phyloP scores from a whole-genome alignment of 306 rosid species.

The Cucumis melo region DNA sequence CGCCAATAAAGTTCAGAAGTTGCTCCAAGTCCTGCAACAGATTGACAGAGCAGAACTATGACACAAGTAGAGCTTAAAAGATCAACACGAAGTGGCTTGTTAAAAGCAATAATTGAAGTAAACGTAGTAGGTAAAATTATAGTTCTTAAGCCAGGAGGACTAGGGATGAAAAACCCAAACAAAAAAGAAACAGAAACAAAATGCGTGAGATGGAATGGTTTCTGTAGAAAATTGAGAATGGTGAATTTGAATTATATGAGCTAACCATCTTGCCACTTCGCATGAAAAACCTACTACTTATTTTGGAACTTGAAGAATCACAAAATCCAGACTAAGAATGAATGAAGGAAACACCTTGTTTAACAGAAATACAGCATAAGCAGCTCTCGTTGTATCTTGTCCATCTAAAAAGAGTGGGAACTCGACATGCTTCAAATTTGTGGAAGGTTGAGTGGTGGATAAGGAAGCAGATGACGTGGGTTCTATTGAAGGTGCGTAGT shows the following conservation, averaged over 20 bases:
- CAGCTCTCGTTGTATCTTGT: slow-evolving; percentile 90
- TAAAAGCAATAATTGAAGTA: background rate
- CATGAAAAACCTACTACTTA: background rate
- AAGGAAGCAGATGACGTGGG: slow-evolving; percentile 38
- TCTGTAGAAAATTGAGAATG: background rate
- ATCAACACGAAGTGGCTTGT: background rate
- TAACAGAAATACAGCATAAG: slow-evolving; percentile 82
- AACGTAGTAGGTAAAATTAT: background rate
- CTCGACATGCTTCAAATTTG: slow-evolving; percentile 44
- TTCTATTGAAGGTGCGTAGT: slow-evolving; percentile 68
- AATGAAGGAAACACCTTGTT: slow-evolving; percentile 52
- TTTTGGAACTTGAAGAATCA: background rate
- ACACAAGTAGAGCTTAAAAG: background rate
- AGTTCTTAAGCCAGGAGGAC: background rate
- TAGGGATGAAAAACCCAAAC: background rate
- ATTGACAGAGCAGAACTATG: background rate
- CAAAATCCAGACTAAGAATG: background rate
- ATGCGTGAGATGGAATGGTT: background rate
- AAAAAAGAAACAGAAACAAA: background rate
- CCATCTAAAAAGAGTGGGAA: slow-evolving; percentile 91
- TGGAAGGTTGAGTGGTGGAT: slow-evolving; percentile 20
- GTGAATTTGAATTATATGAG: background rate
- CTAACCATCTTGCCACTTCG: background rate
- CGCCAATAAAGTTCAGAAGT: slow-evolving; percentile 80
- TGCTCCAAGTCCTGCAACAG: slow-evolving; percentile 79